Evolutionary conservation across 1,284 basidiomycete species (phyloP), one percentile per base, ranked within the genome.

Genomic region (Anthracocystis setariae): DNA sequence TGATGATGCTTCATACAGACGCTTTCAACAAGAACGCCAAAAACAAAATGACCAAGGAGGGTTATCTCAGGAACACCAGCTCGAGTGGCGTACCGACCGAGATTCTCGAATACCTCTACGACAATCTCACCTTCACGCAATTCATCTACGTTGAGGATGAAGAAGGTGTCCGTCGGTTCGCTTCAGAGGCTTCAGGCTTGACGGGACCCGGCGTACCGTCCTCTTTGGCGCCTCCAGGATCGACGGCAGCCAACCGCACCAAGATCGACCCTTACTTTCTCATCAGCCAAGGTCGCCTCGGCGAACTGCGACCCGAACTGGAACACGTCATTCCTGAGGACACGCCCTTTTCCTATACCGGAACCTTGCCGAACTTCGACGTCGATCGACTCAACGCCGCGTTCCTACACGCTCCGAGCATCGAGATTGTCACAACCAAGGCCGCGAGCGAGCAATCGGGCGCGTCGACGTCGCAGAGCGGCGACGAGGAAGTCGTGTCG

Each of bases 1-100:
- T 98, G 78, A 96, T 99, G 82, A 98, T 99, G 94, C 86, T 99
- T 44, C 94, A 98, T 82, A 98, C 96, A 12, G 95, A 98, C 81
- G 91, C 91, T 1, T 98, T 98, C 86, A 98, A 98, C 85, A 92
- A 91, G 84, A 93, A 92, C 73, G 98, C 97, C 84, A 97, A 93
- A 84, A 90, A 90, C 68, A 98, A 98, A 85, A 98, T 99, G 96
- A 74, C 63, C 25, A 90, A 81, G 51, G 71, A 51, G 18, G 78
- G 78, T 45, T 82, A 76, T 46, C 60, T 81, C 15, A 35, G 64
- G 8, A 76, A 81, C 51, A 77, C 80, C 9, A 47, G 68, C 2
- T 45, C 91, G 32, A 96, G 93, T n/a, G 93, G 93, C 12, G 88
- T 96, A 18, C 86, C 89, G 17, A 87, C 89, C 3, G 90, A 94